A percentile compares a stretch with the other conserved stretches of the same genome.
Conservation (phyloP, 176 grass and related monocot genomes). For the Microstegium vimineum region DNA sequence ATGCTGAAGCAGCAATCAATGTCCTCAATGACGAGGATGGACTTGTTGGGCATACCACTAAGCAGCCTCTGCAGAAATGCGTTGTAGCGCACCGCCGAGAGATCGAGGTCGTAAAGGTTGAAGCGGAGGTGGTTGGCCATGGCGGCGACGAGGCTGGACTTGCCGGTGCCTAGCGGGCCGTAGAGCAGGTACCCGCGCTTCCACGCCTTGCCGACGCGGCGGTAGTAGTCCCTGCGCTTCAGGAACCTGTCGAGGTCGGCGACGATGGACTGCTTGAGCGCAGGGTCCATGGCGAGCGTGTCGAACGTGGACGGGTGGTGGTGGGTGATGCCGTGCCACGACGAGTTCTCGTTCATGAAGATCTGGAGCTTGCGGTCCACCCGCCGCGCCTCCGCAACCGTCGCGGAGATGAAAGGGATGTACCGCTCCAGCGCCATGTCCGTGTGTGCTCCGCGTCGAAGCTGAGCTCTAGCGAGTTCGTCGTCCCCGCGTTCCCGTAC, state of each 20-base stretch:
- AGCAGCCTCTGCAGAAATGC: slow-evolving; percentile 30
- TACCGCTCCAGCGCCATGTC: slow-evolving; percentile 19
- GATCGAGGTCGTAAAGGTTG: slow-evolving; percentile 28
- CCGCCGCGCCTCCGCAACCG: neutral
- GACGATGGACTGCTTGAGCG: neutral
- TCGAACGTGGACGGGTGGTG: slow-evolving; percentile 31
- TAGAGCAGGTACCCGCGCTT: slow-evolving; percentile 46
- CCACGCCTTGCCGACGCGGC: slow-evolving; percentile 46
- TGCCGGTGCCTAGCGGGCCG: slow-evolving; percentile 29
- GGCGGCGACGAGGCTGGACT: slow-evolving; percentile 36
- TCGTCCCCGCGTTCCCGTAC: neutral
- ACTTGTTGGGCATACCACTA: neutral
- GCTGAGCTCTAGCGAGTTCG: neutral
- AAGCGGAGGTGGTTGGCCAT: slow-evolving; percentile 36
- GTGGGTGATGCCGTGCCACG: neutral
- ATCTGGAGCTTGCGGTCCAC: slow-evolving; percentile 2
- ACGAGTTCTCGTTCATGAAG: slow-evolving; percentile 6
- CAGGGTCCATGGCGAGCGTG: slow-evolving; percentile 35
- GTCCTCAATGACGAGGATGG: slow-evolving; percentile 15
- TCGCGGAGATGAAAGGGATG: slow-evolving; percentile 10
- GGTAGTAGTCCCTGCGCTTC: slow-evolving; percentile 4
- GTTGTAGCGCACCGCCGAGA: neutral
- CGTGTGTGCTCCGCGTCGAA: slow-evolving; percentile 29
- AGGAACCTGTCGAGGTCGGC: slow-evolving; percentile 35
- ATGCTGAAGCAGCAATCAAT: slow-evolving; percentile 17